Evolutionary conservation across 228 moss, liverwort and hornwort species (phyloP).

Genomic region (Sphagnum fallax): DNA sequence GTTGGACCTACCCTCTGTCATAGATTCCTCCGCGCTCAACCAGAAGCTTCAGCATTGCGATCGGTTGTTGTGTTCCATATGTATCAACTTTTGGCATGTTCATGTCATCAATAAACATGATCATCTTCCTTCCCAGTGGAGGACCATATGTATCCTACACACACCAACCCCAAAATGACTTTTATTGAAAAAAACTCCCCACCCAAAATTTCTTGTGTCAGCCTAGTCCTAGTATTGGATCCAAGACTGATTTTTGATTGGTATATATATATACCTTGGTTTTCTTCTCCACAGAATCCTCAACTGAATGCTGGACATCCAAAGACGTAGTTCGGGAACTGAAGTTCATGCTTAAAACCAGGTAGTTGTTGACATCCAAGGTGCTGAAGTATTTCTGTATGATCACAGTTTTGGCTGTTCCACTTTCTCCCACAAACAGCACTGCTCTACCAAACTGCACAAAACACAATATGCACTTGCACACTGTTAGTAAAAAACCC

Average conservation of each 20-base stretch:
- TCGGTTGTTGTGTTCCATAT: constrained; percentile 88
- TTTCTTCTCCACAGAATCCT: constrained; percentile 68
- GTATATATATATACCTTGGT: constrained; percentile 41
- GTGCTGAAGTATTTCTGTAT: constrained; percentile 77
- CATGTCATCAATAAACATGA: constrained; percentile 88
- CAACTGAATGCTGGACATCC: constrained; percentile 80
- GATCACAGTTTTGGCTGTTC: constrained; percentile 83
- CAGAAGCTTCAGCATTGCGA: constrained; percentile 83
- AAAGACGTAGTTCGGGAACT: constrained; percentile 81
- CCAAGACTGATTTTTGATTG: too few species aligned
- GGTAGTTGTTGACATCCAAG: constrained; percentile 36
- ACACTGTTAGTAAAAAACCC: too few species aligned
- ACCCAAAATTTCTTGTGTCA: too few species aligned
- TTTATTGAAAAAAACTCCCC: neutral
- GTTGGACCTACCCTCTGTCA: constrained; percentile 52
- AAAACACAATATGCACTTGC: neutral
- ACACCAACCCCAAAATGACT: neutral
- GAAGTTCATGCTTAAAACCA: constrained; percentile 70
- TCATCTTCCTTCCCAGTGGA: constrained; percentile 69
- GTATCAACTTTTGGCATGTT: constrained; percentile 94
- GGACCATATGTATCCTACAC: constrained; percentile 79
- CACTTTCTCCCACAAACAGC: constrained; percentile 89
- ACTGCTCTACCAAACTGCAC: constrained; percentile 58
- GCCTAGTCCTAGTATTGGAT: too few species aligned
- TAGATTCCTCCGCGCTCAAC: constrained; percentile 81